phyloP scores from a whole-genome alignment of 176 grass and related monocot genomes.

The Urochloa ruziziensis region DNA sequence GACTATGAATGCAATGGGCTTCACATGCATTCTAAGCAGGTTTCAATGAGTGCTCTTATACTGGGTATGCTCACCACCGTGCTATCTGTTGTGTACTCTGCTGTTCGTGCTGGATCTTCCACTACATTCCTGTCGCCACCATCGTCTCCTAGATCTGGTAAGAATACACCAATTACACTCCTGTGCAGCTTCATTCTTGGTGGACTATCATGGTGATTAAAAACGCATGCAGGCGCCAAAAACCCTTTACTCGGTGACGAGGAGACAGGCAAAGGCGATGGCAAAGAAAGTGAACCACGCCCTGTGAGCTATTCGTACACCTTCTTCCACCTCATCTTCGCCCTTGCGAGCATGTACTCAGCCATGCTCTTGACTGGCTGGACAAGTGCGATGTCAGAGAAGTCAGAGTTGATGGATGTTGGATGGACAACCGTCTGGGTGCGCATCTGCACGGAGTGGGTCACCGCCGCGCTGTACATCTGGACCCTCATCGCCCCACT shows the following conservation, averaged over 20 bases:
- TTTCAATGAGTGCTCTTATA: constrained; percentile 72
- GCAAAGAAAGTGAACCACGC: constrained; percentile 43
- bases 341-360: constrained; percentile 95
- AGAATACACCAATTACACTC: background rate
- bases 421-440: constrained; percentile 98
- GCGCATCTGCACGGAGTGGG: constrained; percentile 87
- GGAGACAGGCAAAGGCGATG: constrained; percentile 53
- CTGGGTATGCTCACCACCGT: constrained; percentile 96
- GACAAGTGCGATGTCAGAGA: constrained; percentile 67
- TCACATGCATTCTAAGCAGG: constrained; percentile 81
- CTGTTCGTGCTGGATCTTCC: constrained; percentile 88
- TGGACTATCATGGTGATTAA: background rate
- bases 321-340: constrained; percentile 97
- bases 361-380: constrained; percentile 95
- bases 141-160: constrained; percentile 83
- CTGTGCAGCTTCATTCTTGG: background rate
- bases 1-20: constrained; percentile 90
- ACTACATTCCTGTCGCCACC: constrained; percentile 89
- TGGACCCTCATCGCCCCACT: constrained; percentile 88
- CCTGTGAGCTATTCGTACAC: constrained; percentile 90
- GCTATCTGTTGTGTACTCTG: constrained; percentile 92
- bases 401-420: constrained; percentile 88
- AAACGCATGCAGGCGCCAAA: constrained; percentile 47
- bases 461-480: constrained; percentile 64
- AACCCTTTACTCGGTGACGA: constrained; percentile 54